phyloP scores from a whole-genome alignment of 2,329 filamentous ascomycete genomes.

The Grosmannia huntii region DNA sequence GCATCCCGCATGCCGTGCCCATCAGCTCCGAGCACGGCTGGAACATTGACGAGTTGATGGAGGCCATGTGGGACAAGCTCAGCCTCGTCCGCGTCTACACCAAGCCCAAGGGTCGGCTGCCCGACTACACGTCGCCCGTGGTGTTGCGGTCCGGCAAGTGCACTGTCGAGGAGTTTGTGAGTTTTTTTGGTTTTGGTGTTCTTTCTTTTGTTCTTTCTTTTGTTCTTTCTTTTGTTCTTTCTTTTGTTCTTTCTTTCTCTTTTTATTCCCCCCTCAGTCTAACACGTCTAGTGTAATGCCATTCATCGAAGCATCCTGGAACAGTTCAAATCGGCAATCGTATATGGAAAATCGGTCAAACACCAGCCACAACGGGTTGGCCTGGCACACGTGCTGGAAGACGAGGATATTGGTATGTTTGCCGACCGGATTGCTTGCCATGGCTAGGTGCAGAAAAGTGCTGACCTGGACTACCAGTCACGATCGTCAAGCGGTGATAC shows the following conservation, averaged over 20 bases:
- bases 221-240: too few relatives aligned
- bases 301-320: slow-evolving; percentile 96
- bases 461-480: slow-evolving; percentile 31
- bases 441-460: not conserved
- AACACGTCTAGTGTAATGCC: slow-evolving; percentile 64
- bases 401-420: slow-evolving; percentile 87
- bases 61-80: slow-evolving; percentile 95
- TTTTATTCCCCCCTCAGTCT: not conserved
- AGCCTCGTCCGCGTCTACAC: slow-evolving; percentile 88
- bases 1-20: slow-evolving; percentile 91
- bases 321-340: slow-evolving; percentile 88
- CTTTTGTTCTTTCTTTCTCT: not conserved
- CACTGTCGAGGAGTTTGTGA: slow-evolving; percentile 94
- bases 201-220: too few relatives aligned
- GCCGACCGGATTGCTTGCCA: not conserved
- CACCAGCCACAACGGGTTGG: slow-evolving; percentile 96
- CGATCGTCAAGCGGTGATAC: slow-evolving; percentile 55
- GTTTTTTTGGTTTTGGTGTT: slow-evolving; percentile 24
- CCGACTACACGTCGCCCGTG: slow-evolving; percentile 84
- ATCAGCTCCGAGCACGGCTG: slow-evolving; percentile 97
- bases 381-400: slow-evolving; percentile 76
- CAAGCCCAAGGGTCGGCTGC: slow-evolving; percentile 90
- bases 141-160: slow-evolving; percentile 72
- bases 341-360: slow-evolving; percentile 96
- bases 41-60: slow-evolving; percentile 95